Conservation (phyloP, 169 alveolate genomes). For the Babesia bovis region DNA sequence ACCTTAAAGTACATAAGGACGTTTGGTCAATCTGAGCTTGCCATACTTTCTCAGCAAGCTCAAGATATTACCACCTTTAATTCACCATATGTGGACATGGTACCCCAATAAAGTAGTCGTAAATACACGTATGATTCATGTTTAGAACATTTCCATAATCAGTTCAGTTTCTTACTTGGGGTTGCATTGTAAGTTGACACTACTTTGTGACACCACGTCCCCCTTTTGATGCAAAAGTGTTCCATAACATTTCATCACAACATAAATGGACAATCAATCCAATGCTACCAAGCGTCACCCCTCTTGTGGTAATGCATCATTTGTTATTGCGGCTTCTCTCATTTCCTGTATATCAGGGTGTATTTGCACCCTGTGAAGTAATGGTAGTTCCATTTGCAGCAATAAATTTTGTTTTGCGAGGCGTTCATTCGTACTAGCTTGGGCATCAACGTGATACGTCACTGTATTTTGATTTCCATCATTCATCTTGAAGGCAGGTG, state of each 20-base stretch:
- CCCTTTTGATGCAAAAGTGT: not conserved
- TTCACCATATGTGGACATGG: not conserved
- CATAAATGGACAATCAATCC: not conserved
- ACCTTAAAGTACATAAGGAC: conserved; percentile 18
- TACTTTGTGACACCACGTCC: not conserved
- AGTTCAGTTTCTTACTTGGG: not conserved
- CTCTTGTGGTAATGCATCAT: conserved; percentile 2
- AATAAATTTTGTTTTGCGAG: conserved; percentile 51
- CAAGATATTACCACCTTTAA: not conserved
- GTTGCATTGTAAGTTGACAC: not conserved
- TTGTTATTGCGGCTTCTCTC: conserved; percentile 16
- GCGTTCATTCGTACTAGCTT: conserved; percentile 24
- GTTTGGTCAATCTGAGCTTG: conserved; percentile 12
- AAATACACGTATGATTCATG: not conserved
- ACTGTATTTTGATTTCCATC: conserved; percentile 7
- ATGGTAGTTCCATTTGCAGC: conserved; percentile 63
- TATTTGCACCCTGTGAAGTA: conserved; percentile 60
- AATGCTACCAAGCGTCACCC: not conserved
- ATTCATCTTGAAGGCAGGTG: conserved; percentile 38
- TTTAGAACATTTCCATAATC: too few species aligned
- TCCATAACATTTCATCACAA: not conserved
- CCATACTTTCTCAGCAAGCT: not conserved
- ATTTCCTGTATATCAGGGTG: conserved; percentile 51
- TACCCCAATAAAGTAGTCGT: too few species aligned
- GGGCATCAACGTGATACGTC: conserved; percentile 22